Conservation (phyloP, 805 yeast species). For the Candida chilensis region DNA sequence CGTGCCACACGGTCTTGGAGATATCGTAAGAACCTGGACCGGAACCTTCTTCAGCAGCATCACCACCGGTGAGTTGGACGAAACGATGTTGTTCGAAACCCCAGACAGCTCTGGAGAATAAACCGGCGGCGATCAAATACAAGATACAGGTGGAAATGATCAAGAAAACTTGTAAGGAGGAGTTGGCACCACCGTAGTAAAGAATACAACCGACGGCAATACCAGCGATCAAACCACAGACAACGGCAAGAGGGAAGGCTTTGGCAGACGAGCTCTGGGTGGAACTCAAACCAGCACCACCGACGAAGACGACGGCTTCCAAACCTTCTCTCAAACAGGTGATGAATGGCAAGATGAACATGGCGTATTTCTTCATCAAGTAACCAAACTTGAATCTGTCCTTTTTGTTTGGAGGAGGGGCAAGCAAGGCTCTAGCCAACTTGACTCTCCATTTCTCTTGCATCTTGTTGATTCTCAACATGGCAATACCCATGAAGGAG, state of each 20-base stretch:
- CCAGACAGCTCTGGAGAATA: slow-evolving; percentile 93
- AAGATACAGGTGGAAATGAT: slow-evolving; percentile 82
- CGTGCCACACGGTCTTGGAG: slow-evolving; percentile 80
- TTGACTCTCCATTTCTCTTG: slow-evolving; percentile 95
- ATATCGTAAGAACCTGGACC: slow-evolving; percentile 96
- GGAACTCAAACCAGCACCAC: slow-evolving; percentile 75
- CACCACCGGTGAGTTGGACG: slow-evolving; percentile 76
- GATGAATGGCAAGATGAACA: slow-evolving; percentile 84
- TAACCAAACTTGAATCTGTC: slow-evolving; percentile 47
- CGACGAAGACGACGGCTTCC: slow-evolving; percentile 93
- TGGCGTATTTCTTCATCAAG: slow-evolving; percentile 64
- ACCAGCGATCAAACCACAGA: slow-evolving; percentile 81
- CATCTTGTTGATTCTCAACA: slow-evolving; percentile 94
- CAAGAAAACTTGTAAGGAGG: slow-evolving; percentile 83
- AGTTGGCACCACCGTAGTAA: slow-evolving; percentile 73
- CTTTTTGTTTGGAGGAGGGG: slow-evolving; percentile 37
- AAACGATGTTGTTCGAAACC: slow-evolving; percentile 65
- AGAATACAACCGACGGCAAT: slow-evolving; percentile 55
- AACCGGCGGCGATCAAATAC: slow-evolving; percentile 85
- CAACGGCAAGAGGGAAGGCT: slow-evolving; percentile 90
- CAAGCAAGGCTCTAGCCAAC: slow-evolving; percentile 76
- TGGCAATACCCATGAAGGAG: slow-evolving; percentile 90
- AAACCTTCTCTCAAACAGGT: slow-evolving; percentile 95
- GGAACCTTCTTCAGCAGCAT: slow-evolving; percentile 84
- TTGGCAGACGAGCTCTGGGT: slow-evolving; percentile 44